Conservation (phyloP, 2,329 filamentous ascomycete genomes). For the Coleophoma cylindrospora region DNA sequence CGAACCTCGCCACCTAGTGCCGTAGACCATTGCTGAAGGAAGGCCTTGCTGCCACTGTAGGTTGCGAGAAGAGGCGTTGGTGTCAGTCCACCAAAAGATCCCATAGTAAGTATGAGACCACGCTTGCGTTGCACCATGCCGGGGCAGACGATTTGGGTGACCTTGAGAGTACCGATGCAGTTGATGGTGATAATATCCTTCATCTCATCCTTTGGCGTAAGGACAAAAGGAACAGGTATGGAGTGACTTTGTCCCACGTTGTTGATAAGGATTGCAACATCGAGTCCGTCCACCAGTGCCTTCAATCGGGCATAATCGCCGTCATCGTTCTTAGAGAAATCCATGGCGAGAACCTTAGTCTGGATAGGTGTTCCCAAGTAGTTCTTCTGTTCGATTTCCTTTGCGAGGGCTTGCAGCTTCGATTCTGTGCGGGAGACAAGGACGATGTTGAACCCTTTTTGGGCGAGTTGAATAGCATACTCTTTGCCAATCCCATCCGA, state of each 20-base stretch:
- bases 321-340: slow-evolving; percentile 77
- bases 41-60: slow-evolving; percentile 96
- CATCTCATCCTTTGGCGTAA: slow-evolving; percentile 76
- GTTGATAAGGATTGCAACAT: slow-evolving; percentile 87
- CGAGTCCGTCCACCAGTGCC: slow-evolving; percentile 64
- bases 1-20: slow-evolving; percentile 80
- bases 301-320: slow-evolving; percentile 74
- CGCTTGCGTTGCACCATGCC: slow-evolving; percentile 79
- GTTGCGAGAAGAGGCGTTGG: slow-evolving; percentile 91
- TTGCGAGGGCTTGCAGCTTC: slow-evolving; percentile 75
- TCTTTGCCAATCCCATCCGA: slow-evolving; percentile 97
- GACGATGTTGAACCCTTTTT: slow-evolving; percentile 89
- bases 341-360: slow-evolving; percentile 82
- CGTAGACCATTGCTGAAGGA: slow-evolving; percentile 93
- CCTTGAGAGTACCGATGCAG: slow-evolving; percentile 82
- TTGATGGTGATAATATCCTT: slow-evolving; percentile 93
- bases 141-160: slow-evolving; percentile 80
- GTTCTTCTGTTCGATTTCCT: slow-evolving; percentile 64
- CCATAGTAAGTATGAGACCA: slow-evolving; percentile 94
- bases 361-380: slow-evolving; percentile 57
- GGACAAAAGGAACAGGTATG: slow-evolving; percentile 84
- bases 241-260: slow-evolving; percentile 94
- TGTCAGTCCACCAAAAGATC: slow-evolving; percentile 88
- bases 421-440: slow-evolving; percentile 93
- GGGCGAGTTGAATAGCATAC: slow-evolving; percentile 83